Evolutionary conservation across 2,329 filamentous ascomycete genomes (phyloP).

Genomic region (Ophiostoma novo-ulmi): DNA sequence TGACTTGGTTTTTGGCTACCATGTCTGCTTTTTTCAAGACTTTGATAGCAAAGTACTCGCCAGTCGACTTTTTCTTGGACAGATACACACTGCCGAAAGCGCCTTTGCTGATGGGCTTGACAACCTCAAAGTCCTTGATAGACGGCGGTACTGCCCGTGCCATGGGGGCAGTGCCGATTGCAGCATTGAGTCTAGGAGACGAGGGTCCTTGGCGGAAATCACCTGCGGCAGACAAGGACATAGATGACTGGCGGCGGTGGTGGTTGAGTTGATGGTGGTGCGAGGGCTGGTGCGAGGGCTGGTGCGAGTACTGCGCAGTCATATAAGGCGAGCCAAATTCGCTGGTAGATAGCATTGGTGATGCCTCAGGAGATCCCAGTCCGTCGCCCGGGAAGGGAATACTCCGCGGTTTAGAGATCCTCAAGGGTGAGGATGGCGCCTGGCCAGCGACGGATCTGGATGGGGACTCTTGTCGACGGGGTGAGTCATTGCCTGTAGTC

Average conservation of each 20-base stretch:
- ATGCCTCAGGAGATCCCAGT: conserved; percentile 78
- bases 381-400: conserved; percentile 56
- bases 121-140: conserved; percentile 98
- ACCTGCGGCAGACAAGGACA: conserved; percentile 48
- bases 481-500: conserved; percentile 56
- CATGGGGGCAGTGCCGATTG: conserved; percentile 66
- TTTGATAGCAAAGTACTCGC: conserved; percentile 98
- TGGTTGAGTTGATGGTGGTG: conserved; percentile 47
- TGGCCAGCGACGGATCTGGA: conserved; percentile 55
- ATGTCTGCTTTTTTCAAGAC: conserved; percentile 99
- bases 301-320: conserved; percentile 49
- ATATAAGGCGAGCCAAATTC: conserved; percentile 73
- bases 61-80: conserved; percentile 97
- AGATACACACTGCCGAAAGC: conserved; percentile 97
- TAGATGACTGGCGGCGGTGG: conserved; percentile 86
- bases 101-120: conserved; percentile 98
- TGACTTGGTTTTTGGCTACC: conserved; percentile 99
- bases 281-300: conserved; percentile 54
- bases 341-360: conserved; percentile 75
- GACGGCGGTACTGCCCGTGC: conserved; percentile 86
- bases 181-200: conserved; percentile 75
- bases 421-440: conserved; percentile 77
- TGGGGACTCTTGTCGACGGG: conserved; percentile 82
- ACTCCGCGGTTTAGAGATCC: conserved; percentile 74
- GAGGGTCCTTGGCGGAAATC: conserved; percentile 60